Conservation (phyloP, 78 protist species). For the Dictyostelium citrinum region DNA sequence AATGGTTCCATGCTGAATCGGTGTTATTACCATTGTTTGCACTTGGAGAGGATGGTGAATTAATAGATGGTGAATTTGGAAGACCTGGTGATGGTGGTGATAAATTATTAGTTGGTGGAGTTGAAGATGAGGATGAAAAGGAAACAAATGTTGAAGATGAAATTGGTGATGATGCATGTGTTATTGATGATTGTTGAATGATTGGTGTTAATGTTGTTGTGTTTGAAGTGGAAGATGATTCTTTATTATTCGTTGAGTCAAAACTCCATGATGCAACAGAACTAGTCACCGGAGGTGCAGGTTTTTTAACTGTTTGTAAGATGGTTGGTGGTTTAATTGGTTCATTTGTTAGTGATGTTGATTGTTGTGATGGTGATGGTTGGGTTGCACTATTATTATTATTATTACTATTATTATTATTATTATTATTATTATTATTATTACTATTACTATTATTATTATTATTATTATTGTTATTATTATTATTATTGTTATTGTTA, state of each 20-base stretch:
- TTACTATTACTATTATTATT: neutral
- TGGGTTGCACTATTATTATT: neutral
- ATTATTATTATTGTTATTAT: neutral
- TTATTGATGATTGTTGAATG: neutral
- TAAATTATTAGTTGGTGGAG: neutral
- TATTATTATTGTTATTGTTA: neutral
- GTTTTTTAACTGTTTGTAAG: slow-evolving; percentile 18
- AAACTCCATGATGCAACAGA: slow-evolving; percentile 25
- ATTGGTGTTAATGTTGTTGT: neutral
- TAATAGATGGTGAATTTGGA: slow-evolving; percentile 1
- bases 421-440: slow-evolving; percentile 5
- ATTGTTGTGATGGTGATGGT: neutral
- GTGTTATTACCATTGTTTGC: neutral
- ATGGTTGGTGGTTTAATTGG: slow-evolving; percentile 8
- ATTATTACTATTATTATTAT: neutral
- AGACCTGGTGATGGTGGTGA: slow-evolving; percentile 26
- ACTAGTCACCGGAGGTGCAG: neutral
- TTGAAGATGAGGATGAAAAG: slow-evolving; percentile 12
- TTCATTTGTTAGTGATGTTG: neutral
- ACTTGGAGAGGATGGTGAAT: slow-evolving; percentile 3
- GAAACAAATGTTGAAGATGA: slow-evolving; percentile 4
- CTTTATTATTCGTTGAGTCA: neutral
- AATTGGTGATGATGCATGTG: slow-evolving; percentile 36
- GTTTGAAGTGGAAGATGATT: too few relatives aligned
- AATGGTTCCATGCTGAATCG: slow-evolving; percentile 34